phyloP scores from a whole-genome alignment of 441 rosid genomes.

The Pelargonium exstipulatum region DNA sequence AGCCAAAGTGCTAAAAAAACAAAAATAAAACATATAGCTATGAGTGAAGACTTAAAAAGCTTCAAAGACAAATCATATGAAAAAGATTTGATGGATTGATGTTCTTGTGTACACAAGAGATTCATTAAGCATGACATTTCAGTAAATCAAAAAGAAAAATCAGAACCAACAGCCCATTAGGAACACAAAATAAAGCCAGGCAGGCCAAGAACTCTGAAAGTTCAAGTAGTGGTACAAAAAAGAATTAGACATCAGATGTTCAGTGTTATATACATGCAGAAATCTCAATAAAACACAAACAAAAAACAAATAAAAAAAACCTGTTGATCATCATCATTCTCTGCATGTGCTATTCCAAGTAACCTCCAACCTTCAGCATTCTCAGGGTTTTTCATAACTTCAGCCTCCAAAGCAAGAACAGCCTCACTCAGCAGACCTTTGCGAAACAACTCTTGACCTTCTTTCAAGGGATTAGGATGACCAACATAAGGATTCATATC shows the following conservation, averaged over 20 bases:
- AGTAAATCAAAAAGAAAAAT: background rate
- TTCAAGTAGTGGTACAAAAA: background rate
- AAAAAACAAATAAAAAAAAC: conserved; percentile 28
- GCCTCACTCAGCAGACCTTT: conserved; percentile 99
- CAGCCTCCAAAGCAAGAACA: conserved; percentile 97
- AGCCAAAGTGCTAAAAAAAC: background rate
- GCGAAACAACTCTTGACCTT: conserved; percentile 89
- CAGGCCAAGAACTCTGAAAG: background rate
- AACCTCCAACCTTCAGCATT: conserved; percentile 99
- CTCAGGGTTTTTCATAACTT: conserved; percentile 91
- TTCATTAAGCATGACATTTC: background rate
- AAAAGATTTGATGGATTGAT: background rate
- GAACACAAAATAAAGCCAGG: background rate
- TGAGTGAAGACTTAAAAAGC: background rate
- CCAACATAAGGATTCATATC: conserved; percentile 99
- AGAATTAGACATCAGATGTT: background rate
- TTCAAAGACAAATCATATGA: background rate
- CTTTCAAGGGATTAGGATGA: conserved; percentile 88
- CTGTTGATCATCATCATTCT: conserved; percentile 99
- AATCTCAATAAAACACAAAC: background rate
- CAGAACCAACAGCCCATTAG: too few relatives aligned
- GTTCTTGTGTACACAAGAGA: background rate
- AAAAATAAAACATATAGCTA: background rate
- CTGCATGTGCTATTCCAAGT: conserved; percentile 96
- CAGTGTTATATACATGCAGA: background rate